Conservation (phyloP, 2,329 filamentous ascomycete genomes). For the Graphium sp. region DNA sequence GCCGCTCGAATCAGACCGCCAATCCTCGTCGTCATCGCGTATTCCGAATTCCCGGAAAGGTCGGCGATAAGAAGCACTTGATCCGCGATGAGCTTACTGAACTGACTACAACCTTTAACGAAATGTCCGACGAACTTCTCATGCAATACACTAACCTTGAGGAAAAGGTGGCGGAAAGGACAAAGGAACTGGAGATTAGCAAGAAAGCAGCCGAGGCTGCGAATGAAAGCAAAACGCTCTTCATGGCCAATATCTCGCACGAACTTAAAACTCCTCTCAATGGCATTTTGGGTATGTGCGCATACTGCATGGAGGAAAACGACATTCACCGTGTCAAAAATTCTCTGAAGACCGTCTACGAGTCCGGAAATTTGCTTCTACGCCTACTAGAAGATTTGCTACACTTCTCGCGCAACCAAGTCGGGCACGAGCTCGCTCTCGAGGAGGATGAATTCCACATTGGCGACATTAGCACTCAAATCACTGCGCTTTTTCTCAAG, state of each 20-base stretch:
- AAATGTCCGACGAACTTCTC: constrained; percentile 81
- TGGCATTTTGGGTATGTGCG: constrained; percentile 87
- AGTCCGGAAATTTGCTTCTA: constrained; percentile 55
- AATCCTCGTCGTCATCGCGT: too few relatives aligned
- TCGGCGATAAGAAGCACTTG: constrained; percentile 56
- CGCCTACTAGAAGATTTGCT: constrained; percentile 80
- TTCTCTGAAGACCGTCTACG: constrained; percentile 76
- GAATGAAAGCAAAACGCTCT: constrained; percentile 92
- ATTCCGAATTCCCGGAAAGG: constrained; percentile 76
- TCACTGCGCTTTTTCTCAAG: constrained; percentile 80
- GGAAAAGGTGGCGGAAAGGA: constrained; percentile 68
- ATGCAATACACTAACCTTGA: constrained; percentile 77
- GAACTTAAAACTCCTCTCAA: constrained; percentile 90
- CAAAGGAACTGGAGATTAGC: constrained; percentile 69
- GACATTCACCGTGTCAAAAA: constrained; percentile 64
- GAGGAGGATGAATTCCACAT: constrained; percentile 77
- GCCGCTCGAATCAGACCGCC: constrained; percentile 22
- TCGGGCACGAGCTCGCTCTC: constrained; percentile 65
- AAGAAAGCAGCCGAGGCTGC: constrained; percentile 89
- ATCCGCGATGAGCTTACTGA: constrained; percentile 78
- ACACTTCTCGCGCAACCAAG: constrained; percentile 90
- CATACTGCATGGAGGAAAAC: constrained; percentile 83
- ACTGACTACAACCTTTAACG: constrained; percentile 72
- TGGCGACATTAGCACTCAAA: constrained; percentile 65
- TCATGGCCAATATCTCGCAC: constrained; percentile 85